These are phyloP conservation scores for Quercus dentata DNA, from an alignment of 306 rosid genomes.

Conservation along the genomic window DNA sequence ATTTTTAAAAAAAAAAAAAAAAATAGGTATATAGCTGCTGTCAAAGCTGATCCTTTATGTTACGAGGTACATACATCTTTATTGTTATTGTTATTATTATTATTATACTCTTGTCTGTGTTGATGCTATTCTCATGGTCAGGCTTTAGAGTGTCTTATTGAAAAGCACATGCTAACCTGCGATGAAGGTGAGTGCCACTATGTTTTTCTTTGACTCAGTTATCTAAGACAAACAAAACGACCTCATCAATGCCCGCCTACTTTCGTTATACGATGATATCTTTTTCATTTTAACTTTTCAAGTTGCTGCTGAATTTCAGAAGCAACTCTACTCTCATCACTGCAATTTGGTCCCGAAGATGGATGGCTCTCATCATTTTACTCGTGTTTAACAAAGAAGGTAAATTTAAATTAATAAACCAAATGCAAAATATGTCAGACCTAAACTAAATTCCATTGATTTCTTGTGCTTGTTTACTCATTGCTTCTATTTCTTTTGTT, in stretches of 20 bases:
- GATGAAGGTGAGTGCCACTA: slow-evolving; percentile 63
- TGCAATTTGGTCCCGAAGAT: slow-evolving; percentile 87
- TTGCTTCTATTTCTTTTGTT: slow-evolving; percentile 18
- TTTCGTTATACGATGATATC: too few relatives aligned
- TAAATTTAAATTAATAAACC: slow-evolving; percentile 23
- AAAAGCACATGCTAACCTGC: slow-evolving; percentile 92
- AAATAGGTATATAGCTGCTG: slow-evolving; percentile 89
- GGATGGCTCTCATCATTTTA: slow-evolving; percentile 94
- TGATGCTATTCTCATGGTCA: slow-evolving; percentile 34
- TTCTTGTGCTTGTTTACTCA: slow-evolving; percentile 1
- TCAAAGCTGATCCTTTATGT: slow-evolving; percentile 93
- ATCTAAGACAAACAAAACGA: too few relatives aligned
- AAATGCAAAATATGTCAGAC: slow-evolving; percentile 3
- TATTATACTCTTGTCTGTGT: neutral
- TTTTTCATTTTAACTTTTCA: neutral
- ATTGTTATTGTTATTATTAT: slow-evolving; percentile 13
- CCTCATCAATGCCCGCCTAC: too few relatives aligned
- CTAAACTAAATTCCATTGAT: neutral
- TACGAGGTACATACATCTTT: slow-evolving; percentile 69
- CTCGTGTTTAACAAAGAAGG: slow-evolving; percentile 91
- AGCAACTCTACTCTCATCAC: slow-evolving; percentile 68
- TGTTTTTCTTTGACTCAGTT: slow-evolving; percentile 4
- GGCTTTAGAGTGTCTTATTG: slow-evolving; percentile 96
- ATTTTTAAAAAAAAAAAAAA: too few relatives aligned
- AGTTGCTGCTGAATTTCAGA: slow-evolving; percentile 50